Base-by-base conservation (phyloP, 2,329 filamentous ascomycete genomes). In the Pseudovirgaria hyperparasitica region DNA sequence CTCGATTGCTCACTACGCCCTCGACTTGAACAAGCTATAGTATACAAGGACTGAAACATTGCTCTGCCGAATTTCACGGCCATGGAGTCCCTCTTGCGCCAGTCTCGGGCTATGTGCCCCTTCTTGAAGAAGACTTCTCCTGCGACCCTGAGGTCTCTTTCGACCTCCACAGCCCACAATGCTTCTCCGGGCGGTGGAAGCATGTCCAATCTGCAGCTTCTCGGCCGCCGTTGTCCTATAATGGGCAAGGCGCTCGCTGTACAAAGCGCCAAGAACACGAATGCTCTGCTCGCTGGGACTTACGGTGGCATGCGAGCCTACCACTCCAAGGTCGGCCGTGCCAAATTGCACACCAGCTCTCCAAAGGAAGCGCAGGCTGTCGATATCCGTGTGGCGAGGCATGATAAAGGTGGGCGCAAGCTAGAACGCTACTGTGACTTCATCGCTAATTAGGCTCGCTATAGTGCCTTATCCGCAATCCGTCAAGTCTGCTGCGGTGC, bases 191-290 rank as follows among this genome's bases (percentile, higher is more conserved):
- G 85, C 46, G 87, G 86, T 41, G 84, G 86, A 47, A 84, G 82
- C 58, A 93, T 96, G 74, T 93, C 85, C 49, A 96, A 93, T 62
- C 70, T 98, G 46, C 90, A 96, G 65, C 74, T 90, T 42, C 75
- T 92, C 49, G 90, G 84, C 46, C 78, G 85, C 51, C 84, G 87
- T 56, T 98, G 90, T 70, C 90, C 90, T 32, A 79, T 98, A 57
- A 98, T 98, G 90, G 87, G 86, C 57, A 92, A 94, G 69, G 90
- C 90, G 22, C 72, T 98, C 54, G 81, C 84, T 35, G 77, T 94
- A 20, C 87, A 94, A 67, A 62, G 60, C 33, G 58, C 61, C 32
- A 65, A 64, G 45, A 54, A 57, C 34, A 52, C 50, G 40, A 59
- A 59, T 42, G 51, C 48, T 36, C 50, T 55, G 17, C 52, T 66